phyloP scores from a whole-genome alignment of 176 grass and related monocot genomes.

The Zoysia japonica region DNA sequence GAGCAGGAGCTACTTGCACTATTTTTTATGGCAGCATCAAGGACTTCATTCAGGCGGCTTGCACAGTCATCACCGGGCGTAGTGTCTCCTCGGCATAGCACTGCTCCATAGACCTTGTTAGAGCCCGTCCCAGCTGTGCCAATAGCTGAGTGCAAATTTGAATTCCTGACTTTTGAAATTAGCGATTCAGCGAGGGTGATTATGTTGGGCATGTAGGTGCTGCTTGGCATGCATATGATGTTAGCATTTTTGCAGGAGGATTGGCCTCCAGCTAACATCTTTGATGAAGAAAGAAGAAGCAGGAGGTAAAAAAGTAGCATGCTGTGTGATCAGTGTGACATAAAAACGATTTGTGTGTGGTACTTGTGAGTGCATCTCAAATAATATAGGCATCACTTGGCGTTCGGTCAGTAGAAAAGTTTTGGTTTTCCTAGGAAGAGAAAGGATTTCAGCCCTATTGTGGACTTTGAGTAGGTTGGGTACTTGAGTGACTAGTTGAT shows the following conservation, averaged over 20 bases:
- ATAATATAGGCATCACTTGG: constrained; percentile 1
- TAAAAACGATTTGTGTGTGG: not conserved
- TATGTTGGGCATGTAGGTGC: constrained; percentile 4
- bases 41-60: not conserved
- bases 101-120: constrained; percentile 21
- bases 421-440: not conserved
- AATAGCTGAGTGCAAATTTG: constrained; percentile 26
- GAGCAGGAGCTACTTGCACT: not conserved
- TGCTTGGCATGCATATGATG: constrained; percentile 2
- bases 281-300: not conserved
- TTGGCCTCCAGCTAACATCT: not conserved
- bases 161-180: constrained; percentile 10
- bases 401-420: not conserved
- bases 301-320: constrained; percentile 16
- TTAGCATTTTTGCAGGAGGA: constrained; percentile 26
- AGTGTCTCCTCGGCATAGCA: constrained; percentile 23
- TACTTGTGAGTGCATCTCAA: constrained; percentile 9
- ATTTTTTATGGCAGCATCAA: not conserved
- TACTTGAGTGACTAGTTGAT: not conserved
- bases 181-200: not conserved
- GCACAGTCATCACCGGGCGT: not conserved
- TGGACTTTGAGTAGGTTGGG: not conserved
- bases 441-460: not conserved
- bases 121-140: not conserved
- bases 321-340: not conserved